Evolutionary conservation across 352 stramenopile genomes (phyloP).

Genomic region (Phytophthora chlamydospora): DNA sequence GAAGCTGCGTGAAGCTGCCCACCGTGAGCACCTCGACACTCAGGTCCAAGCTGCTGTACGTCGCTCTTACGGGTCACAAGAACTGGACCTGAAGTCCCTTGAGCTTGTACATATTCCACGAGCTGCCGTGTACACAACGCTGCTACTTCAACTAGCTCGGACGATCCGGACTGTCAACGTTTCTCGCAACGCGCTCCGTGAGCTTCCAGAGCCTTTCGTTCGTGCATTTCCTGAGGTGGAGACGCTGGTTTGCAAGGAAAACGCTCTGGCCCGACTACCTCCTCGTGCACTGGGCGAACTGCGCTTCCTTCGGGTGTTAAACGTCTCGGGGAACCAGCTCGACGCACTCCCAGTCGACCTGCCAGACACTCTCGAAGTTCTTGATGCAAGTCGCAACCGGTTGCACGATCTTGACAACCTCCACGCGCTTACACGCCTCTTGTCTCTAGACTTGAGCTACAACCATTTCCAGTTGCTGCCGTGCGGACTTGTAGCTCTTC

Average conservation of each 20-base stretch:
- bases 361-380: conserved; percentile 37
- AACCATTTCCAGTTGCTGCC: conserved; percentile 71
- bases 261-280: conserved; percentile 54
- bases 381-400: conserved; percentile 61
- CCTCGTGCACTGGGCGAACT: conserved; percentile 34
- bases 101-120: conserved; percentile 66
- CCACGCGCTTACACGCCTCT: conserved; percentile 49
- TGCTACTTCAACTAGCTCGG: conserved; percentile 69
- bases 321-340: conserved; percentile 70
- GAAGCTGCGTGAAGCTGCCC: conserved; percentile 20
- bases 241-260: conserved; percentile 67
- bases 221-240: conserved; percentile 59
- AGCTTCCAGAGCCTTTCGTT: conserved; percentile 60
- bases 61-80: conserved; percentile 54
- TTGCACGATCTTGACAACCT: conserved; percentile 53
- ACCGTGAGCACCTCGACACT: conserved; percentile 15
- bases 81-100: conserved; percentile 68
- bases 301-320: conserved; percentile 45
- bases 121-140: conserved; percentile 56
- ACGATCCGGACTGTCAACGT: conserved; percentile 68
- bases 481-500: conserved; percentile 49
- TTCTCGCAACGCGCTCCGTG: conserved; percentile 69
- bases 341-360: conserved; percentile 45
- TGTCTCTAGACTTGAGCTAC: conserved; percentile 64
- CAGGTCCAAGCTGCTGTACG: conserved; percentile 52